A percentile compares a stretch with the other conserved stretches of the same genome.
These are phyloP conservation scores for Fagus crenata DNA, from an alignment of 306 rosid species.

Conservation along the genomic window DNA sequence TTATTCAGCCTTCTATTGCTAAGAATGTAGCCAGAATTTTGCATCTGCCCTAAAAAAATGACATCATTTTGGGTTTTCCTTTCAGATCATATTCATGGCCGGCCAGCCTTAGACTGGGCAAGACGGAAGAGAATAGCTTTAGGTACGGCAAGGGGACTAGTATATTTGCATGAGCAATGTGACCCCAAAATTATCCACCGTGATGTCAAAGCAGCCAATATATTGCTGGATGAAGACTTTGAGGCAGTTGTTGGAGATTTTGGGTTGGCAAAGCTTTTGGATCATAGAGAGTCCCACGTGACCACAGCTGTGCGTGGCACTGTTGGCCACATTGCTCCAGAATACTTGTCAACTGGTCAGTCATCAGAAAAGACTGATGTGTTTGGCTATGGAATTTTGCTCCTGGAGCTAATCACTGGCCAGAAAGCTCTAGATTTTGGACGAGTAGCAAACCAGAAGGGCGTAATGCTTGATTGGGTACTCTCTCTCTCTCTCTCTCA, in stretches of 20 bases:
- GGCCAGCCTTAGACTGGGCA: constrained; percentile 85
- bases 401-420: constrained; percentile 93
- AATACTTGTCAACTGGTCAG: constrained; percentile 91
- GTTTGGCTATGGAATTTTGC: constrained; percentile 93
- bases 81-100: constrained; percentile 72
- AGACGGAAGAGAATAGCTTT: constrained; percentile 90
- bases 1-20: neutral
- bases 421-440: constrained; percentile 97
- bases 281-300: constrained; percentile 95
- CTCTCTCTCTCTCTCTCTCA: constrained; percentile 28
- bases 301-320: constrained; percentile 99
- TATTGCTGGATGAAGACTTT: constrained; percentile 88
- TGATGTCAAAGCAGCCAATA: constrained; percentile 96
- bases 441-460: constrained; percentile 89
- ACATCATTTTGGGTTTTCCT: constrained; percentile 33
- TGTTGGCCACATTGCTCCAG: constrained; percentile 96
- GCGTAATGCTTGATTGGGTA: constrained; percentile 98
- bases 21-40: constrained; percentile 14
- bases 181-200: constrained; percentile 98
- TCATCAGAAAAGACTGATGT: constrained; percentile 98
- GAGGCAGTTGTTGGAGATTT: constrained; percentile 99
- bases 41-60: constrained; percentile 1
- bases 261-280: constrained; percentile 95
- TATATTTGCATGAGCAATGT: constrained; percentile 95
- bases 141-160: constrained; percentile 96